phyloP scores from a whole-genome alignment of 1,284 basidiomycete genomes.

The Trametes pubescens region DNA sequence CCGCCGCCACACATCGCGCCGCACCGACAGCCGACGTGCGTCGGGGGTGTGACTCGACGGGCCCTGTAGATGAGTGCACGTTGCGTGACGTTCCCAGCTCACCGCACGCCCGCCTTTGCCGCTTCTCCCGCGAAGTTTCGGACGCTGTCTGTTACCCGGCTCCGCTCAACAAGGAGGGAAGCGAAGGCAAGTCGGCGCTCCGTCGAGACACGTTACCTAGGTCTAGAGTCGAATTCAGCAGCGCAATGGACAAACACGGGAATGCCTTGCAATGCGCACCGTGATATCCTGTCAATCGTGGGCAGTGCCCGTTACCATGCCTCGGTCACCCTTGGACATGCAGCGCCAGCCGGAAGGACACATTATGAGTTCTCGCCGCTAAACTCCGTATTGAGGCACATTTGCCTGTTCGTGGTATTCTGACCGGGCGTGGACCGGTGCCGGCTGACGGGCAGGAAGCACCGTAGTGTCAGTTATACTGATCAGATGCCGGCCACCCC shows the following conservation, averaged over 20 bases:
- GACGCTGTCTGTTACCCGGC: slow-evolving; percentile 12
- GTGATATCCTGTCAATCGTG: neutral
- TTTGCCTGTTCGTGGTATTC: neutral
- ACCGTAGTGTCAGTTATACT: neutral
- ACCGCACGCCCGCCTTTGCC: neutral
- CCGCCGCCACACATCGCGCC: neutral
- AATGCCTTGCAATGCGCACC: neutral
- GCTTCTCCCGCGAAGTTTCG: slow-evolving; percentile 21
- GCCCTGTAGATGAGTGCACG: neutral
- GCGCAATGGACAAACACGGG: neutral
- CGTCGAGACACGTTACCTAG: neutral
- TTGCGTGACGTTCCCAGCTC: neutral
- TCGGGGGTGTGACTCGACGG: neutral
- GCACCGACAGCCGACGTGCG: neutral
- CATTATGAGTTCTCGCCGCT: neutral
- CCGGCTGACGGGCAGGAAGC: neutral
- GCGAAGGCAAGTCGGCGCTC: neutral
- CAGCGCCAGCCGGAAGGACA: no score
- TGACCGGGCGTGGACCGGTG: neutral
- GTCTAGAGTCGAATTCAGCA: neutral
- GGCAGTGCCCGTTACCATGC: neutral
- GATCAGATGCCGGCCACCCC: neutral
- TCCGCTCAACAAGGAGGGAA: slow-evolving; percentile 16
- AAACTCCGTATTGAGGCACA: neutral
- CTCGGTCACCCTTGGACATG: neutral